Conservation (phyloP, 805 yeast species). For the Ogataea ganodermae region DNA sequence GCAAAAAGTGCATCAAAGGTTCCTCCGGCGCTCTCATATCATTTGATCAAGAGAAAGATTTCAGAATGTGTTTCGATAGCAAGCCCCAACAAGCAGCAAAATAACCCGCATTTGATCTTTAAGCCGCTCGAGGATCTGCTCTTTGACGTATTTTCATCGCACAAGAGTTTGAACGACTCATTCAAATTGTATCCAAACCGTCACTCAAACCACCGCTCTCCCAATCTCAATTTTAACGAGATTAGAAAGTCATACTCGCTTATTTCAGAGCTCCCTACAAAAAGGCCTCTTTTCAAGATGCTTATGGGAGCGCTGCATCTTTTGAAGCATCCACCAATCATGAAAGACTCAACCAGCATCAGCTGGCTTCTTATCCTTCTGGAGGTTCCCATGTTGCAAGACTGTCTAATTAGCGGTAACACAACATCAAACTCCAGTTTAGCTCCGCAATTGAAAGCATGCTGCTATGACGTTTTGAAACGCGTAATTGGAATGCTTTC, state of each 20-base stretch:
- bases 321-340: constrained; percentile 50
- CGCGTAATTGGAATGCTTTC: constrained; percentile 69
- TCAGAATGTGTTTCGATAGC: constrained; percentile 35
- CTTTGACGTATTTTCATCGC: constrained; percentile 48
- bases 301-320: constrained; percentile 52
- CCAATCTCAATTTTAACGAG: constrained; percentile 53
- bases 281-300: constrained; percentile 58
- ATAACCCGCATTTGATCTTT: constrained; percentile 33
- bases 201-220: constrained; percentile 38
- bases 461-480: constrained; percentile 71
- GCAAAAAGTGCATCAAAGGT: constrained; percentile 4
- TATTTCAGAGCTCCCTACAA: constrained; percentile 55
- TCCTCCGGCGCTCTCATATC: constrained; percentile 33
- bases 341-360: constrained; percentile 45
- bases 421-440: constrained; percentile 19
- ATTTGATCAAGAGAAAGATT: constrained; percentile 36
- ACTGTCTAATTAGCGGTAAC: constrained; percentile 42
- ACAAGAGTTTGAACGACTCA: constrained; percentile 52
- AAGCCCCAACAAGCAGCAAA: not conserved
- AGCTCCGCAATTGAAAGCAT: constrained; percentile 51
- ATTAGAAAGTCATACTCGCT: constrained; percentile 48
- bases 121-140: constrained; percentile 54
- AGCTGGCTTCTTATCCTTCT: constrained; percentile 65
- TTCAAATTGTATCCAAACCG: constrained; percentile 42
- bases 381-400: constrained; percentile 65